phyloP scores from a whole-genome alignment of 768 basidiomycete species.

The Cantharellus anzutake region DNA sequence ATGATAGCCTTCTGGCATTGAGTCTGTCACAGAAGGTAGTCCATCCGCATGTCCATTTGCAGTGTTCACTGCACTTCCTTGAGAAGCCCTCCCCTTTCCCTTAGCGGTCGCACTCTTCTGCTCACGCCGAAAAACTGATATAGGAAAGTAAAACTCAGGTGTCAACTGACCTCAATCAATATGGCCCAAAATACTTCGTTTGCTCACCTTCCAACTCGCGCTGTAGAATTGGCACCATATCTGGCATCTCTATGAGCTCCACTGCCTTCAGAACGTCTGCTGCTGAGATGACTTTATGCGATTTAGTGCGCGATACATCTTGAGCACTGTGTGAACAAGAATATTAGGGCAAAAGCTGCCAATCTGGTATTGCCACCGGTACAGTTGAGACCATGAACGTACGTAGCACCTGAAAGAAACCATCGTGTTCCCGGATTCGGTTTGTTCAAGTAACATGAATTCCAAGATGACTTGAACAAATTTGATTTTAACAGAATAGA shows the following conservation, averaged over 20 bases:
- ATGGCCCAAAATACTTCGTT: neutral
- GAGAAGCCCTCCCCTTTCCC: conserved; percentile 17
- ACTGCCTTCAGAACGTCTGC: conserved; percentile 80
- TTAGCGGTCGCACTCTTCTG: conserved; percentile 35
- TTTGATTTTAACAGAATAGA: neutral
- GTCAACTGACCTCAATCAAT: neutral
- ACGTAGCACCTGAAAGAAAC: conserved; percentile 26
- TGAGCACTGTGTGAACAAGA: conserved; percentile 39
- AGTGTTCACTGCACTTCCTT: neutral
- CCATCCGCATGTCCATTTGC: too few relatives aligned
- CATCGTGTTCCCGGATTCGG: conserved; percentile 4
- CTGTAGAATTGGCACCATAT: conserved; percentile 41
- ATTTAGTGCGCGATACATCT: conserved; percentile 65
- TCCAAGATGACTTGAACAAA: neutral
- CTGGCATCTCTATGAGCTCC: conserved; percentile 57
- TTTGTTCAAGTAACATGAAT: conserved; percentile 1
- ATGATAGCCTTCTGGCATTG: too few relatives aligned
- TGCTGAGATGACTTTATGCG: conserved; percentile 77
- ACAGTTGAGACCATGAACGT: conserved; percentile 9
- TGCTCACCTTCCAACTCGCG: conserved; percentile 41
- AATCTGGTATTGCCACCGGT: neutral
- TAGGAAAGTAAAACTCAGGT: neutral
- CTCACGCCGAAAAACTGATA: conserved; percentile 42
- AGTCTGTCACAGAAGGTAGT: too few relatives aligned
- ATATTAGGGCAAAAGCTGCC: neutral